Evolutionary conservation across 1,284 basidiomycete species (phyloP), one percentile per base, ranked within the genome.

Genomic region (Peniophora sp.): DNA sequence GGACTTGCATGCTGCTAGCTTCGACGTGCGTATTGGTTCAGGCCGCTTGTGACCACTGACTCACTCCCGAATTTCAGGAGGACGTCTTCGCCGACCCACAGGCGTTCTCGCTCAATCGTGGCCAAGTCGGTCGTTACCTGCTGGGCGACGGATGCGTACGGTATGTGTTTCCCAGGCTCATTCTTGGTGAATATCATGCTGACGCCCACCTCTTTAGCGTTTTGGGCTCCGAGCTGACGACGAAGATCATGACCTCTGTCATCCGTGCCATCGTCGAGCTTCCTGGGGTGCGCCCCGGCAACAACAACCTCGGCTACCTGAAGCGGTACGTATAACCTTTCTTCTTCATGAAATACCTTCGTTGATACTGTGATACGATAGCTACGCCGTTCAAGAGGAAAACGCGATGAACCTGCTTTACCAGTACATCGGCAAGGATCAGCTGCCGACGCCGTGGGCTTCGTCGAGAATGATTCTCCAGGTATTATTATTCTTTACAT

Each of bases 1-100:
- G 48, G 71, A 89, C 58, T 65, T 87, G 25, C 71, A 70, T 2
- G 61, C 67, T 34, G 85, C 85, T 0, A 74, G 77, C 59, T 55
- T 69, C 44, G 76, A 81, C 52, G 86, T 87, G 49, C 50, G 79
- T 69, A 23, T 38, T 32, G n/a, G 20, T 38, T 32, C 2, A 39
- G 11, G 6, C 46, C 47, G 24, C 24, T 36, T 25, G 45, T 50
- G 17, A 47, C 48, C 54, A 17, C 55, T 25, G 1, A 8, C 27
- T 3, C 45, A 8, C n/a, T 11, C 14, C 11, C 3, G 17, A 11
- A 16, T 44, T 17, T 2, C 52, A 66, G 63, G 27, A 55, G 36
- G 53, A 61, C 14, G 62, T 56, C 14, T 64, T 66, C 57, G 45
- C 38, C 27, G 34, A 50, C 3, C 17, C 43, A n/a, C 24, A 16